phyloP scores from a whole-genome alignment of 192 early-diverging fungal genomes.

The Coemansia umbellata region DNA sequence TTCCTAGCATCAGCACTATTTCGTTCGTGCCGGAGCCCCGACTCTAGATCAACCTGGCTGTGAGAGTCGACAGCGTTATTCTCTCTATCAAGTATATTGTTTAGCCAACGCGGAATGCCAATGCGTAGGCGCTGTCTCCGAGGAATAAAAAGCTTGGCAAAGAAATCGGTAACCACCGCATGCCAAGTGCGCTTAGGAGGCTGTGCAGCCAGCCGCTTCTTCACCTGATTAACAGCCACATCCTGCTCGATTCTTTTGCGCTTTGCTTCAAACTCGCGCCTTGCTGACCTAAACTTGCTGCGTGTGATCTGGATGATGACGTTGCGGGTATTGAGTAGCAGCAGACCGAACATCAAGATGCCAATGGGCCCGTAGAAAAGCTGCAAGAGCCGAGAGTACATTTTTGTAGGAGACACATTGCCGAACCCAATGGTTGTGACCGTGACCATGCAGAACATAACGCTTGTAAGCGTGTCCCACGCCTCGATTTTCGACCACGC shows the following conservation, averaged over 20 bases:
- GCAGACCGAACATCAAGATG: conserved; percentile 49
- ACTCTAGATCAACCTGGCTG: conserved; percentile 6
- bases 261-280: conserved; percentile 29
- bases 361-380: conserved; percentile 45
- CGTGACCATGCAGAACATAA: conserved; percentile 52
- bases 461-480: conserved; percentile 40
- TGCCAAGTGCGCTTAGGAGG: conserved; percentile 23
- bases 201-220: conserved; percentile 30
- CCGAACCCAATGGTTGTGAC: conserved; percentile 50
- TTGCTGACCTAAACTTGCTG: conserved; percentile 21
- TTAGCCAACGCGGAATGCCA: conserved; percentile 43
- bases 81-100: conserved; percentile 10
- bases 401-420: conserved; percentile 35
- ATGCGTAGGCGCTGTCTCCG: conserved; percentile 21
- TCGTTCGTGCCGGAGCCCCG: not conserved
- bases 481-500: conserved; percentile 48
- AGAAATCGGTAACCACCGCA: conserved; percentile 13
- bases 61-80: not conserved
- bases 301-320: conserved; percentile 44
- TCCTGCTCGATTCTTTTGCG: conserved; percentile 37
- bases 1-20: not conserved
- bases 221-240: conserved; percentile 22
- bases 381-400: conserved; percentile 35
- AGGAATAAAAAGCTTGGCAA: conserved; percentile 25
- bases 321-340: conserved; percentile 49